Base-by-base conservation (phyloP, 257 asterid genomes). In the Capsicum rhomboideum region DNA sequence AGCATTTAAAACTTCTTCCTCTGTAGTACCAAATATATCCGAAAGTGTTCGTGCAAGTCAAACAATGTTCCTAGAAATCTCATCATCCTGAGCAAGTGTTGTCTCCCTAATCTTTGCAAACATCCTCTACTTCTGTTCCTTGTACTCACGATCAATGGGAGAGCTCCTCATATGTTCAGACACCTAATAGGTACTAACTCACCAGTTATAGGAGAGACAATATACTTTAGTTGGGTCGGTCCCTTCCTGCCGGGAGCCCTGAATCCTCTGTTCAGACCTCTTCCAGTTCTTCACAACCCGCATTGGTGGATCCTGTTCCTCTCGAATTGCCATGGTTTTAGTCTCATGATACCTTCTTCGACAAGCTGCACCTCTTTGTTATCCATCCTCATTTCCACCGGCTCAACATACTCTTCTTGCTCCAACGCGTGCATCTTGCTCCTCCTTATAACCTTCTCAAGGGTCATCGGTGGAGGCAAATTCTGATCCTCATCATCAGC, bases 81-180 rank as follows among this genome's bases (percentile, higher is more conserved):
- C 98, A 90, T 94, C 99, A 83, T 94, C 98, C 14, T 90, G 92
- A 37, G 99, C 99, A 75, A 95, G 97, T 85, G 97, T 95, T 6
- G 99, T 95, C 82, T 95, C 99, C 85, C 90, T 88, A 55, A 95
- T 95, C 93, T 95, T 95, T 49, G 98, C 99, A 90, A 95, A 95
- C 99, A 92, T 95, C 88, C 97, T 91, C 82, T 95, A 97, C 89
- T 95, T 95, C 85, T 95, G 98, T 85, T 94, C 98, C 94, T 95
- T 94, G 84, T 88, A 95, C 86, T 95, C 94, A 68, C 97, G 97
- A 31, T 31, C 37, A 1, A 31, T 31, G 23, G 92, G 92, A 86
- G 98, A 95, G 59, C 94, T 95, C 88, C 99, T 92, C 92, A 95
- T 95, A 91, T 94, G 99, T 82, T 95, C 98, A 21, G 99, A 95